A percentile compares a stretch with the other conserved stretches of the same genome.
Conservation (phyloP, 2,329 filamentous ascomycete genomes). For the Fusarium coicis region DNA sequence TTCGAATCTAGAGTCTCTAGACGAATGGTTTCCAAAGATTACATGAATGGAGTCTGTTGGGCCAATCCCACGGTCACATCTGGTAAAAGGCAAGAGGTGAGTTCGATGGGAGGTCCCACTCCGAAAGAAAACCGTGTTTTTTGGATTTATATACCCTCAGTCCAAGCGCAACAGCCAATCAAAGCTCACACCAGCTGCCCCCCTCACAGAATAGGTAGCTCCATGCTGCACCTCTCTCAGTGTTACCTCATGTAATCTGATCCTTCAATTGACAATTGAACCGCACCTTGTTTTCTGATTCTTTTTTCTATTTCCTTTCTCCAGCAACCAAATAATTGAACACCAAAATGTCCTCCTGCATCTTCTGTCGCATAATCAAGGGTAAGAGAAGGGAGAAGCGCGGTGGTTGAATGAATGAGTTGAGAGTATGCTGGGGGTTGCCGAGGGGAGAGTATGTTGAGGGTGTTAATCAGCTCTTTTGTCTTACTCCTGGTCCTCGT, state of each 20-base stretch:
- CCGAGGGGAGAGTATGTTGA: slow-evolving; percentile 32
- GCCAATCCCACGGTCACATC: slow-evolving; percentile 76
- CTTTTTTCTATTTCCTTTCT: neutral
- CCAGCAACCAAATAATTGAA: neutral
- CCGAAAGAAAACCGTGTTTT: slow-evolving; percentile 49
- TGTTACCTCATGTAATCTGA: neutral
- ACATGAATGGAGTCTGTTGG: slow-evolving; percentile 61
- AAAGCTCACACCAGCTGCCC: neutral
- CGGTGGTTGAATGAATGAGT: neutral
- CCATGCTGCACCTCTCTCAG: neutral
- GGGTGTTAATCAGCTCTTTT: slow-evolving; percentile 14
- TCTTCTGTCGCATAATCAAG: slow-evolving; percentile 99
- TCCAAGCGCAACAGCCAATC: neutral
- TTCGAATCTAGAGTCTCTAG: slow-evolving; percentile 56
- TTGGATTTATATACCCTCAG: slow-evolving; percentile 35
- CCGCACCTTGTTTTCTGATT: neutral
- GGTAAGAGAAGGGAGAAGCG: slow-evolving; percentile 57
- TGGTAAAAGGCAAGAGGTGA: slow-evolving; percentile 85
- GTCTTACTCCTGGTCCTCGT: neutral
- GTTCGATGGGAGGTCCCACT: slow-evolving; percentile 79
- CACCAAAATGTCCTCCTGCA: slow-evolving; percentile 65
- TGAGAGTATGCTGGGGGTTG: neutral
- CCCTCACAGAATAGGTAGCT: neutral
- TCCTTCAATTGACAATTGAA: neutral
- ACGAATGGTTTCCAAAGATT: slow-evolving; percentile 62